Percentiles rank a stretch among this genome's conserved stretches.
phyloP scores from a whole-genome alignment of 1,284 basidiomycete genomes.

The Malassezia caprae region DNA sequence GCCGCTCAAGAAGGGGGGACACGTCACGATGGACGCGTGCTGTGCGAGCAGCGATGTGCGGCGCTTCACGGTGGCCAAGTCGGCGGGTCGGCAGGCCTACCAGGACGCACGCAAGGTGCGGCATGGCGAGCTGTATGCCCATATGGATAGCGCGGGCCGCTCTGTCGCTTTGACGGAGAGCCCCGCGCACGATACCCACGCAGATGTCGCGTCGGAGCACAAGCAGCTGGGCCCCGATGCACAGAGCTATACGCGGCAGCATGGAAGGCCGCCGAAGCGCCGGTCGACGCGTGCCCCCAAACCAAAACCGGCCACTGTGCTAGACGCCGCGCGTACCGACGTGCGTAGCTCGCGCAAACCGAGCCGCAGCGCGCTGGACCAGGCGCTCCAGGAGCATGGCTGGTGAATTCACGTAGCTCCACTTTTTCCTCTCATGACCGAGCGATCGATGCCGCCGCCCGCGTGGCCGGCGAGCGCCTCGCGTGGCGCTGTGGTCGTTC shows the following conservation, averaged over 20 bases:
- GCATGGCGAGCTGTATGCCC: conserved; percentile 94
- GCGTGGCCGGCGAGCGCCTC: background rate
- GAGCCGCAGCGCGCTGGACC: conserved; percentile 11
- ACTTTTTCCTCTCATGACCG: background rate
- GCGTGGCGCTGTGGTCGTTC: background rate
- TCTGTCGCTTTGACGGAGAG: background rate
- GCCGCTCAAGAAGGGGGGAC: conserved; percentile 81
- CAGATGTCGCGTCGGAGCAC: background rate
- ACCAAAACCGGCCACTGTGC: background rate
- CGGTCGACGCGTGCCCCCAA: conserved; percentile 10
- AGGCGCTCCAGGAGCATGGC: conserved; percentile 1
- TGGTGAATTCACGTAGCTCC: background rate
- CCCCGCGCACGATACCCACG: background rate
- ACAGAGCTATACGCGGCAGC: background rate
- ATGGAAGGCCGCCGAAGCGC: background rate
- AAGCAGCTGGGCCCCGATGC: conserved; percentile 11
- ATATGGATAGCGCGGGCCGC: conserved; percentile 46
- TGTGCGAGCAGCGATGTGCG: conserved; percentile 72
- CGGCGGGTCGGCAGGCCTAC: conserved; percentile 83
- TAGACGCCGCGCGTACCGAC: background rate
- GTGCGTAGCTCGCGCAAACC: conserved; percentile 11
- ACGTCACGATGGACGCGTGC: conserved; percentile 85
- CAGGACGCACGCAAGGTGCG: conserved; percentile 85
- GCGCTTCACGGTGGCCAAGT: conserved; percentile 78
- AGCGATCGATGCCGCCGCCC: background rate